Percentiles rank a stretch among this genome's conserved stretches.
These are phyloP conservation scores for Saccharomyces pastorianus DNA, from an alignment of 1,139 yeast species.

Conservation along the genomic window DNA sequence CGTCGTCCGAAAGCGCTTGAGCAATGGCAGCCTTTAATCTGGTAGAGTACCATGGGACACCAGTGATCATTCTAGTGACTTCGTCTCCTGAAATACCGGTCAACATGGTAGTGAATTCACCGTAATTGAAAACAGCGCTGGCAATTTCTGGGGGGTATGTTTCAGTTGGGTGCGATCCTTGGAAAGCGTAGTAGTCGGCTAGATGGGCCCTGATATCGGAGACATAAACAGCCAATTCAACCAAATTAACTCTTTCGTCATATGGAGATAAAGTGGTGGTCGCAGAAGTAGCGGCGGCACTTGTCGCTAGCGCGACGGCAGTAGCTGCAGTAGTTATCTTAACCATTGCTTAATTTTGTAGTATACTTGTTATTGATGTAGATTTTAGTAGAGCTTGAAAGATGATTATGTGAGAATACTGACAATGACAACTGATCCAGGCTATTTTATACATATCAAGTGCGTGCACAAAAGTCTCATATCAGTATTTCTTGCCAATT, in stretches of 20 bases:
- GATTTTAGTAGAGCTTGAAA: too few species aligned
- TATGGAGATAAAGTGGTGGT: constrained; percentile 7
- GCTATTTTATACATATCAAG: too few species aligned
- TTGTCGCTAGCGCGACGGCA: not conserved
- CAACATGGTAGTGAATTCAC: constrained; percentile 1
- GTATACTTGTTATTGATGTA: too few species aligned
- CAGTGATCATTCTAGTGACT: constrained; percentile 9
- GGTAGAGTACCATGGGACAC: constrained; percentile 12
- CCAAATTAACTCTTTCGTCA: constrained; percentile 5
- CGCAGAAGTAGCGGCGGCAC: constrained; percentile 5
- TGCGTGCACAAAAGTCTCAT: too few species aligned
- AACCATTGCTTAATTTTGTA: too few species aligned
- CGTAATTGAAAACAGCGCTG: constrained; percentile 2
- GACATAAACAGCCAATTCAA: constrained; percentile 7
- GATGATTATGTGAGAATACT: too few species aligned
- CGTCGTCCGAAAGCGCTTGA: constrained; percentile 1
- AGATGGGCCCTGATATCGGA: constrained; percentile 6
- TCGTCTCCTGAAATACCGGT: constrained; percentile 2
- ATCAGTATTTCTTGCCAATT: too few species aligned
- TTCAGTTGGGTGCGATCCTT: constrained; percentile 4
- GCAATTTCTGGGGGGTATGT: constrained; percentile 6
- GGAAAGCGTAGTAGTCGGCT: constrained; percentile 2
- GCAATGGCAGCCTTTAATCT: constrained; percentile 7
- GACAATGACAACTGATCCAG: too few species aligned
- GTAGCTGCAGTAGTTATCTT: not conserved